Percentiles rank a stretch among this genome's conserved stretches.
phyloP scores from a whole-genome alignment of 306 rosid genomes.

The Neltuma alba region DNA sequence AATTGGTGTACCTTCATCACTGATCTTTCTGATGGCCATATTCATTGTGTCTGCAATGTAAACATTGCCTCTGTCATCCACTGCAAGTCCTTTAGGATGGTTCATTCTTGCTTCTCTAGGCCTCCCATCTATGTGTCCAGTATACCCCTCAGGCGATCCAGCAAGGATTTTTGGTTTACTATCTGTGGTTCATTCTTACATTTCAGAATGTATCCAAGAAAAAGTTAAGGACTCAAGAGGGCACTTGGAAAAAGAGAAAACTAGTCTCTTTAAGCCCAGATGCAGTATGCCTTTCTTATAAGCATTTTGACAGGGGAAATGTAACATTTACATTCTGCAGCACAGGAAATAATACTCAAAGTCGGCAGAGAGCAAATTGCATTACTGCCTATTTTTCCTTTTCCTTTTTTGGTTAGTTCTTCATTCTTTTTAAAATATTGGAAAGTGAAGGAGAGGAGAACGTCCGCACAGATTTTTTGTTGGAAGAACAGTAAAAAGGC shows the following conservation, averaged over 20 bases:
- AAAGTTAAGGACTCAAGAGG: neutral
- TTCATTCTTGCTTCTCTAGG: conserved; percentile 92
- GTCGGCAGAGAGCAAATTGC: neutral
- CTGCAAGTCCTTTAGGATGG: conserved; percentile 87
- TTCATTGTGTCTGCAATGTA: conserved; percentile 95
- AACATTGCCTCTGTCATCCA: conserved; percentile 84
- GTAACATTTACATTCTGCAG: conserved; percentile 4
- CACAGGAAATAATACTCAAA: conserved; percentile 23
- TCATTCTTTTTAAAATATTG: conserved; percentile 12
- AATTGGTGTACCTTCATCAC: conserved; percentile 64
- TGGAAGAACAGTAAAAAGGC: conserved; percentile 40
- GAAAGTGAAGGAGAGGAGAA: conserved; percentile 34
- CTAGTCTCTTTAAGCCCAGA: too few relatives aligned
- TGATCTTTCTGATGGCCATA: conserved; percentile 95
- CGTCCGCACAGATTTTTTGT: conserved; percentile 39
- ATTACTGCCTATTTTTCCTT: neutral
- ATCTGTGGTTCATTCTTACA: conserved; percentile 57
- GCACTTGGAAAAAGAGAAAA: conserved; percentile 9
- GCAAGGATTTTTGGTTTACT: conserved; percentile 88
- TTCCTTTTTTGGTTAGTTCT: conserved; percentile 23
- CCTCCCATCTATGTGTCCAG: conserved; percentile 92
- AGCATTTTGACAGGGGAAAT: neutral
- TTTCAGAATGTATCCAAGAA: conserved; percentile 22
- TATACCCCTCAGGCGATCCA: conserved; percentile 89
- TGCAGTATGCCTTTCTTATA: too few relatives aligned